Evolutionary conservation across 164 flowering plant genomes (phyloP).

Genomic region (Nelumbo lutea): DNA sequence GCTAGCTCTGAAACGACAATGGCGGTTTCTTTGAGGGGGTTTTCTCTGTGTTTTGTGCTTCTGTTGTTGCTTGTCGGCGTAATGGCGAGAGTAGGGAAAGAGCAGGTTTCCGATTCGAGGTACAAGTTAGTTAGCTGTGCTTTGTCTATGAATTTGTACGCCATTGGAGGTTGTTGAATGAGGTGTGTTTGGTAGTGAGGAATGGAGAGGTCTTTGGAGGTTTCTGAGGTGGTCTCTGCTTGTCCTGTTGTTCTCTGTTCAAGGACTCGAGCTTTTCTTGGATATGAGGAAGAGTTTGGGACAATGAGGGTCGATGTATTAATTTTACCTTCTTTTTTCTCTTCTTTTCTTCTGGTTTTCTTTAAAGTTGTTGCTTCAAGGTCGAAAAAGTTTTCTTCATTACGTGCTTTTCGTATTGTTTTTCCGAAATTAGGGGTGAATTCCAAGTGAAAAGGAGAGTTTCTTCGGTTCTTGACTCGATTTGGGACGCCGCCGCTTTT

Average conservation of each 20-base stretch:
- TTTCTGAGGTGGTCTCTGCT: neutral
- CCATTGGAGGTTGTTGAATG: neutral
- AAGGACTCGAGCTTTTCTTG: too few relatives aligned
- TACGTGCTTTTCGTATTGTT: neutral
- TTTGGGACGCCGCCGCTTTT: neutral
- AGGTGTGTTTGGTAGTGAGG: neutral
- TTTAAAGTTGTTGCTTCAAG: too few relatives aligned
- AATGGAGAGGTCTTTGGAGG: neutral
- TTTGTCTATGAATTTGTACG: neutral
- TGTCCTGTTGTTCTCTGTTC: too few relatives aligned
- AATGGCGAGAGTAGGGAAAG: slow-evolving; percentile 17
- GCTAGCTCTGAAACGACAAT: slow-evolving; percentile 15
- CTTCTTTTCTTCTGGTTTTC: too few relatives aligned
- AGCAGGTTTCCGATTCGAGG: slow-evolving; percentile 22
- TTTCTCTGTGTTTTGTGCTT: slow-evolving; percentile 19
- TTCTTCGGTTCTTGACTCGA: neutral
- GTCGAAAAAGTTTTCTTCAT: too few relatives aligned
- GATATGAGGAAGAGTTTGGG: too few relatives aligned
- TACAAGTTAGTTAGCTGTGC: slow-evolving; percentile 15
- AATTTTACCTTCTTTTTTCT: too few relatives aligned
- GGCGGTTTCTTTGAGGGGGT: slow-evolving; percentile 26
- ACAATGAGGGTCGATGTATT: too few relatives aligned
- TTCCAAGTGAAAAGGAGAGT: neutral
- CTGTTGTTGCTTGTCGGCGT: slow-evolving; percentile 26
- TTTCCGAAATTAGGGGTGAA: neutral